phyloP scores from a whole-genome alignment of 106 monocot species.

The Dendrobium huoshanense region DNA sequence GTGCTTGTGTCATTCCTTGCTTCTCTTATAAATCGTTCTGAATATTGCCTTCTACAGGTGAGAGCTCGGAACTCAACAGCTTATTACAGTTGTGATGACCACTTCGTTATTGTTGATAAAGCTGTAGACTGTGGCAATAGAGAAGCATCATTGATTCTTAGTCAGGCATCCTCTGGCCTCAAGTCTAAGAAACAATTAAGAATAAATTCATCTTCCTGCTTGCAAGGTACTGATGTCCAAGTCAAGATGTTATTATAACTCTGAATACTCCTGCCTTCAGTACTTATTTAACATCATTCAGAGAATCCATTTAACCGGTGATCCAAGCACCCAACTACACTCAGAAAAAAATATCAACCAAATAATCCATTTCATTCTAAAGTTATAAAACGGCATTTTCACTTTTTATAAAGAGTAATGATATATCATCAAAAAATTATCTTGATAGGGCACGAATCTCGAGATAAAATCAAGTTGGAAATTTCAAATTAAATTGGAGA shows the following conservation, averaged over 20 bases:
- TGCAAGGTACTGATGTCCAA: not conserved
- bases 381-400: too few species aligned
- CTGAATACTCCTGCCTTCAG: not conserved
- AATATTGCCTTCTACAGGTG: constrained; percentile 11
- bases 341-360: too few species aligned
- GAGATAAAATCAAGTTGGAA: too few species aligned
- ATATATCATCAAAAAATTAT: too few species aligned
- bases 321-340: too few species aligned
- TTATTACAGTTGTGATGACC: constrained; percentile 26
- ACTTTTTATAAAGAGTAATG: too few species aligned
- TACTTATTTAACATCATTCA: not conserved
- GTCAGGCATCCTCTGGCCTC: not conserved
- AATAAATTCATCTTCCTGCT: not conserved
- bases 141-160: not conserved
- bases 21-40: not conserved
- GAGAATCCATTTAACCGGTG: too few species aligned
- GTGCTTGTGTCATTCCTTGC: not conserved
- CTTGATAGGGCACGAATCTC: too few species aligned
- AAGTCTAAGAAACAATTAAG: not conserved
- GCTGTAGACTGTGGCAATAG: constrained; percentile 17
- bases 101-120: constrained; percentile 23
- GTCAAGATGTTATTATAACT: not conserved
- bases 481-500: too few species aligned
- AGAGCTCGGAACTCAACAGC: constrained; percentile 15
- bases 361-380: too few species aligned